Conservation (phyloP, 768 basidiomycete species). For the Pisolithus orientalis region DNA sequence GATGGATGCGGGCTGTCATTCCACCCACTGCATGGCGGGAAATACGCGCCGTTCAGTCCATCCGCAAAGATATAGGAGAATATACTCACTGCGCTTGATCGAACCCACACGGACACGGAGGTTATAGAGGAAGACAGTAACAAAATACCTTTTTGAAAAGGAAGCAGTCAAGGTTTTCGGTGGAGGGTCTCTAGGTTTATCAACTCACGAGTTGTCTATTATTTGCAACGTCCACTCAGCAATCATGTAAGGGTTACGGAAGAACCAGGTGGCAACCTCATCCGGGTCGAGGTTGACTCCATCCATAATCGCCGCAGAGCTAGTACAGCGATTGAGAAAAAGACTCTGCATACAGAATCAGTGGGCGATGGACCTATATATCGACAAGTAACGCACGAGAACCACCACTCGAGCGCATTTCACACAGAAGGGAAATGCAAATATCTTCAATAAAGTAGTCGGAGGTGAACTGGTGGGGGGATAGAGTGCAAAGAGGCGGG, state of each 20-base stretch:
- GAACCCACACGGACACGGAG: conserved; percentile 3
- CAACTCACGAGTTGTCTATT: conserved; percentile 28
- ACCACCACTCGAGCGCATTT: no score
- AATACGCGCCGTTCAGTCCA: background rate
- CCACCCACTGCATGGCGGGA: conserved; percentile 6
- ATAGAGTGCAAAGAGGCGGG: no score
- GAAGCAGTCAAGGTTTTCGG: background rate
- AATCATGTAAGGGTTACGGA: conserved; percentile 11
- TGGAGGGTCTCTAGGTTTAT: no score
- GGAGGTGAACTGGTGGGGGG: no score
- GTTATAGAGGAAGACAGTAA: conserved; percentile 24
- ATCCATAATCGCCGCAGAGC: background rate
- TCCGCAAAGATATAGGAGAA: background rate
- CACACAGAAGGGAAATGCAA: no score
- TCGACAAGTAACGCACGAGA: conserved; percentile 2
- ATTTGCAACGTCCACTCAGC: conserved; percentile 30
- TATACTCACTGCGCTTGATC: background rate
- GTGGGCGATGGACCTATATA: background rate
- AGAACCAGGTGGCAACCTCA: background rate
- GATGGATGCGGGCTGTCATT: conserved; percentile 19
- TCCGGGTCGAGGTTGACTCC: background rate
- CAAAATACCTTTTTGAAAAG: conserved; percentile 15
- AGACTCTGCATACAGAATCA: background rate
- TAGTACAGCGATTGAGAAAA: background rate
- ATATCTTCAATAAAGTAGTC: no score